Percentiles rank a stretch among this genome's conserved stretches.
phyloP scores from a whole-genome alignment of 176 grass and related monocot genomes.

The Zoysia pacifica region DNA sequence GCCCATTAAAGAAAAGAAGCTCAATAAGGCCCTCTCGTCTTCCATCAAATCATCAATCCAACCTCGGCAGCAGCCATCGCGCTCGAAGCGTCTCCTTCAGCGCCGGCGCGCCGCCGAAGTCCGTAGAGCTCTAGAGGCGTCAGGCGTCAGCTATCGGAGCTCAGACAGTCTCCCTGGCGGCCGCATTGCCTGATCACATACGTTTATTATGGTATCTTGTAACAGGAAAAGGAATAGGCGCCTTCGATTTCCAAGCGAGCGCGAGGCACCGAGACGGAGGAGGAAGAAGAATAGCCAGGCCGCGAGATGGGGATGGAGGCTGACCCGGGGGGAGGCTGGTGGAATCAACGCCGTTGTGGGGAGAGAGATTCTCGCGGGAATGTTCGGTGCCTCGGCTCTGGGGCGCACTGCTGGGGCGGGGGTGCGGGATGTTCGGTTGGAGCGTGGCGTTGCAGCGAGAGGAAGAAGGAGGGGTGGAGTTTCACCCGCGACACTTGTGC shows the following conservation, averaged over 20 bases:
- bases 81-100: not conserved
- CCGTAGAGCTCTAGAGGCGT: not conserved
- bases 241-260: not conserved
- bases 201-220: not conserved
- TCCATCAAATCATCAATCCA: not conserved
- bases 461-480: constrained; percentile 27
- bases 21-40: not conserved
- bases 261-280: not conserved
- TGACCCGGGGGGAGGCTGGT: not conserved
- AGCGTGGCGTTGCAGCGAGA: not conserved
- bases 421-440: not conserved
- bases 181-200: not conserved
- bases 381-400: not conserved
- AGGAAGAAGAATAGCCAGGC: not conserved
- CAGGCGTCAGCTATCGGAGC: not conserved
- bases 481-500: not conserved
- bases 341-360: not conserved
- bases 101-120: not conserved
- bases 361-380: constrained; percentile 13
- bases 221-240: not conserved
- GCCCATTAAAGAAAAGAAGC: not conserved
- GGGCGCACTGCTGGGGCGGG: not conserved
- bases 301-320: not conserved
- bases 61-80: not conserved
- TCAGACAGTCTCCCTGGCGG: not conserved